Evolutionary conservation across 495 filamentous ascomycete genomes (phyloP).

Genomic region (Cercophora scortea): DNA sequence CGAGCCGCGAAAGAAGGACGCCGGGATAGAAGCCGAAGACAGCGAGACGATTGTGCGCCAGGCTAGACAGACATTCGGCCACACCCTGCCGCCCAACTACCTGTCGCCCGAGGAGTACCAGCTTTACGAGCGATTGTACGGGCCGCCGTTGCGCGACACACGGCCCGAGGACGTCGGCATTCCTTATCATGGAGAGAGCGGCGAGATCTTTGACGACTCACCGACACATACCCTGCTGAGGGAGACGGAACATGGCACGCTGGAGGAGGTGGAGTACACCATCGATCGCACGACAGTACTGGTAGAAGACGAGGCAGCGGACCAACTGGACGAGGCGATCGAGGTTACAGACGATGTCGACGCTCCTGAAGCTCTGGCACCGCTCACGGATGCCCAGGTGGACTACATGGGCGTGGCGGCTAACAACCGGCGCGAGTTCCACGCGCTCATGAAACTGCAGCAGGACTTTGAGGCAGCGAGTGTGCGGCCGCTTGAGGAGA

Average conservation of each 20-base stretch:
- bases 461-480: constrained; percentile 46
- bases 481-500: constrained; percentile 36
- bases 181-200: constrained; percentile 20
- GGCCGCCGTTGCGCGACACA: constrained; percentile 52
- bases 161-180: constrained; percentile 49
- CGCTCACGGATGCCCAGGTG: constrained; percentile 9
- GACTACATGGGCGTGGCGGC: constrained; percentile 36
- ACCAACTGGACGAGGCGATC: neutral
- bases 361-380: neutral
- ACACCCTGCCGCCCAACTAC: constrained; percentile 66
- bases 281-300: neutral
- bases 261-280: constrained; percentile 51
- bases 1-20: constrained; percentile 1
- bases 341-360: constrained; percentile 4
- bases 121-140: constrained; percentile 77
- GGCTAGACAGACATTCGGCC: constrained; percentile 67
- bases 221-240: constrained; percentile 34
- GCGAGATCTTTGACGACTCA: constrained; percentile 11
- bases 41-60: constrained; percentile 58
- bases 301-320: neutral
- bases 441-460: constrained; percentile 41
- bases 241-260: constrained; percentile 50
- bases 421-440: constrained; percentile 42
- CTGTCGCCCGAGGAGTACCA: constrained; percentile 61
- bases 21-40: constrained; percentile 19